A percentile compares a stretch with the other conserved stretches of the same genome.
phyloP scores from a whole-genome alignment of 805 yeast species.

The Starmerella khaoyaiensis region DNA sequence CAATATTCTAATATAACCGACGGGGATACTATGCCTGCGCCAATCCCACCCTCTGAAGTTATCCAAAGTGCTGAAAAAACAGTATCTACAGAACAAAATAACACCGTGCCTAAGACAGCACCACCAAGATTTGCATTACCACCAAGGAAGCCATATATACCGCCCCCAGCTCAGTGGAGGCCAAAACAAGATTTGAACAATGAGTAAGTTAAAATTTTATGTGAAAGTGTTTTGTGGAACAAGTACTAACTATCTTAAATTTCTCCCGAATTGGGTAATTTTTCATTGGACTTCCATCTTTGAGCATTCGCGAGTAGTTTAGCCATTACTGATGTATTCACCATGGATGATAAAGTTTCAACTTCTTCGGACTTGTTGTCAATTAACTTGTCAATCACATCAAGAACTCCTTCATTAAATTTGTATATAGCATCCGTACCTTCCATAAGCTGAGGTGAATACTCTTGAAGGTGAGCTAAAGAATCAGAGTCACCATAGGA shows the following conservation, averaged over 20 bases:
- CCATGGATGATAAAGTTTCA: no score
- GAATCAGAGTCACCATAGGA: slow-evolving; percentile 42
- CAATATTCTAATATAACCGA: neutral
- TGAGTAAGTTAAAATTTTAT: neutral
- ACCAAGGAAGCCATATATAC: slow-evolving; percentile 1
- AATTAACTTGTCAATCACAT: no score
- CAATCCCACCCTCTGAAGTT: neutral
- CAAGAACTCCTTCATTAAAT: no score
- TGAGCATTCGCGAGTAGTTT: slow-evolving; percentile 38
- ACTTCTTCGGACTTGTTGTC: no score
- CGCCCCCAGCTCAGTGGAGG: slow-evolving; percentile 4
- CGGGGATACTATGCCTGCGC: neutral
- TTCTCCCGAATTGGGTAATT: no score
- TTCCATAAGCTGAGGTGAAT: slow-evolving; percentile 44
- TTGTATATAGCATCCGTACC: neutral
- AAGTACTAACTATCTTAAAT: no score
- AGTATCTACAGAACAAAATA: neutral
- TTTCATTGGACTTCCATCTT: slow-evolving; percentile 32
- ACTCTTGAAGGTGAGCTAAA: slow-evolving; percentile 29
- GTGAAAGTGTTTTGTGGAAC: neutral
- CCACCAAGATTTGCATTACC: slow-evolving; percentile 1
- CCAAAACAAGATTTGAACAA: neutral
- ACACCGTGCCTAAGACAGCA: neutral
- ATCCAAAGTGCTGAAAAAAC: neutral
- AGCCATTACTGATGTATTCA: neutral